Evolutionary conservation across 179 eudicot species (phyloP), one percentile per base, ranked within the genome.

Genomic region (Actinidia arguta): DNA sequence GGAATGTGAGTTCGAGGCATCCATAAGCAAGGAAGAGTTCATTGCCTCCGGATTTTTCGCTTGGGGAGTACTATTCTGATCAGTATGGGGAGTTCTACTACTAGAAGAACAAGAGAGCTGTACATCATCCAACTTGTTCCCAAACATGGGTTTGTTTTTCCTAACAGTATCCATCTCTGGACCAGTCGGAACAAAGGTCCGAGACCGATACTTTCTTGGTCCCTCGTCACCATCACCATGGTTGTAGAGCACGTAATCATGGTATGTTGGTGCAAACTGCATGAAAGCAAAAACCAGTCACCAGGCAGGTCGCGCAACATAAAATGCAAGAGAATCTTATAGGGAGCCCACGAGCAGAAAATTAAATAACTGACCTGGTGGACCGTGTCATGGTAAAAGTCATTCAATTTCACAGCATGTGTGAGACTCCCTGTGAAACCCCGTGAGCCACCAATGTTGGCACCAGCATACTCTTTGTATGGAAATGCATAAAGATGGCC

Each of bases 201-300:
- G 92, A 27, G 98, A 88, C 52, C 97, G 86, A 81, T 95, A 95
- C 90, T 92, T 95, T 82, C 81, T 93, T 54, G 94, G 87, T 63
- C 97, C 97, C 83, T 94, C 99, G 62, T 94, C 98, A 50, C 93
- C 91, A 4, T 93, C 98, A 51, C 93, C 82, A 62, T 93, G 95
- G 88, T 95, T 94, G 88, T 95, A 95, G 14, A 95, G 94, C 76
- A 95, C 99, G 62, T 96, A 96, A 80, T 96, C 98, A 71, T 94
- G 99, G 82, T 94, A 94, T 39, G 99, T 93, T 56, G 99, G 99
- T 42, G 99, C 98, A 88, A 96, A 96, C 99, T 96, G 94, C 86
- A 92, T 22, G 12, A 36, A 39, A 16, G 7, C 20, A 7, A 24
- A 13, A 69, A 48, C 16, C 6, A 48, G 54, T 56, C 68, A 31